Base-by-base conservation (phyloP, 228 moss, liverwort and hornwort species). In the Sphagnum magellanicum region DNA sequence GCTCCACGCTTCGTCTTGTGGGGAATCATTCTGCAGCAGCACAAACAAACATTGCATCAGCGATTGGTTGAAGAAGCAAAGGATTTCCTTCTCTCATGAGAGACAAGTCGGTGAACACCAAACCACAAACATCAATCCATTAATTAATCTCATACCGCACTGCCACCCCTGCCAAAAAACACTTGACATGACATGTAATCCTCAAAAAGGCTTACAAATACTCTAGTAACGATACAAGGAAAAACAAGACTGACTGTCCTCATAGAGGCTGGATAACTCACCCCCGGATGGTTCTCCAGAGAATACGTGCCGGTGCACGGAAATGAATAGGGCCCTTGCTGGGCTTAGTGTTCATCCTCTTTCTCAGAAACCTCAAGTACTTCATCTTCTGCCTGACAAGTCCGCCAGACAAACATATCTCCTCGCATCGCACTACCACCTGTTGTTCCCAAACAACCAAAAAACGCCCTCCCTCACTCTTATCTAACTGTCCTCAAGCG, bases 1-100 rank as follows among this genome's bases (percentile, higher is more conserved):
- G 93, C 96, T 63, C 96, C 96, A 57, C 92, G 86, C 79, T 96
- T 92, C n/a, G 96, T 96, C 81, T 96, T 96, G 79, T 96, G 96
- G 6, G 93, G 96, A 76, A 96, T 85, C 96, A 96, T 96, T 50
- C 95, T 95, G 83, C 0, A 69, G 48, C 32, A 1, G 16, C 4
- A 5, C 6, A 10, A 48, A 6, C 5, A 52, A 61, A 3, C 32
- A 32, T 32, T 32, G 3, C 32, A 32, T 32, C 32, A 32, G 32
- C 32, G 32, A 32, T 32, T 32, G 32, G 32, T 32, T 32, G 32
- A 32, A 32, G 32, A 2, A 32, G 3, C 32, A 32, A 0, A 32
- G 32, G 32, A 32, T 32, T 32, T 32, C 32, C 32, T 32, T 32
- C 32, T 32, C 32, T 32, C 32, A 32, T 32, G 32, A 32, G 32